Base-by-base conservation (phyloP, 1,284 basidiomycete genomes). In the Trichosporon inkin region DNA sequence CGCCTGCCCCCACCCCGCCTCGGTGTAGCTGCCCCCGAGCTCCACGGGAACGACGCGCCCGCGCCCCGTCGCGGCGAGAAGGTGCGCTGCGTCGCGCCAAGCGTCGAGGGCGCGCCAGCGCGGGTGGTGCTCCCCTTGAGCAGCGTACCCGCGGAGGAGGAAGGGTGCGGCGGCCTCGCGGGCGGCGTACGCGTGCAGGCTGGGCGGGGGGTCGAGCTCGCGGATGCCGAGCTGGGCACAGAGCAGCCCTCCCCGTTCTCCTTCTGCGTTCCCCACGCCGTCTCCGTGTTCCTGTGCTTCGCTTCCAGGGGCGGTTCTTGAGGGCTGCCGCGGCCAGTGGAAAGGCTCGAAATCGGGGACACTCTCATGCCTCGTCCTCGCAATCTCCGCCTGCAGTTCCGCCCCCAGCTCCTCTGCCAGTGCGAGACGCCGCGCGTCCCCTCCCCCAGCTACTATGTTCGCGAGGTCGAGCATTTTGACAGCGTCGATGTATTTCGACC, bases 41-140 rank as follows among this genome's bases (percentile, higher is more conserved):
- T 99, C 95, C 10, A 98, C 86, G 5, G 95, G 95, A 1, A 98
- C 89, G 8, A 91, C 77, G 14, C 95, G 83, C 3, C 88, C 92
- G 34, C 83, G 84, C 10, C 93, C 93, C 2, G 85, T 85, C 2
- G 84, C 77, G 6, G 80, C 76, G 20, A 82, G 81, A 0, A 97
- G 82, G 72, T 96, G 95, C 0, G 79, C 72, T 10, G 81, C 75
- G 28, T 84, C 85, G n/a, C 73, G 62, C 93, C 92, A 95, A 8
- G 82, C 81, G 51, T 82, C 55, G 14, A 75, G 34, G 1, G 73
- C 69, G 0, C 68, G 84, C 57, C 85, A 82, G 13, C 79, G 79
- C 60, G 89, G 74, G 2, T 90, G 89, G 6, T 87, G 86, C 87
- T 89, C 90, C 57, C 85, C 79, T 19, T 65, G 65, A 0, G 85